Percentiles rank a stretch among this genome's conserved stretches.
Conservation (phyloP, 371 early-diverging fungal genomes). For the Mucor indicus region DNA sequence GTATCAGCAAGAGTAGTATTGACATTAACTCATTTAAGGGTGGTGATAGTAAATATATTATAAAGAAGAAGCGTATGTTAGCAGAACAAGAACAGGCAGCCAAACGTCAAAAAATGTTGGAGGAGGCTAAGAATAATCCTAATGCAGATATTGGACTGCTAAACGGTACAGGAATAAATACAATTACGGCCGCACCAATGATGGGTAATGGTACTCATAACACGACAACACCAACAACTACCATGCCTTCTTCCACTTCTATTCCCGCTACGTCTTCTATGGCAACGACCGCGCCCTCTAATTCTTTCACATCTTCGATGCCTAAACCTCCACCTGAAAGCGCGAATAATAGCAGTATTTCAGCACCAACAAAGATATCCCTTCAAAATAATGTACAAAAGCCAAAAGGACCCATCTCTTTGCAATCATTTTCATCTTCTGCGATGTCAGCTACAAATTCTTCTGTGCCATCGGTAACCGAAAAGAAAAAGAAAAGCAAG, state of each 20-base stretch:
- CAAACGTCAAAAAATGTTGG: conserved; percentile 10
- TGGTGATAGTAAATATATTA: conserved; percentile 19
- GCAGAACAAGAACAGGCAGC: conserved; percentile 7
- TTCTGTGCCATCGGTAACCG: background rate
- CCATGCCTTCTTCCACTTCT: background rate
- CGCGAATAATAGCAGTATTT: background rate
- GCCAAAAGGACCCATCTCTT: conserved; percentile 9
- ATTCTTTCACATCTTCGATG: background rate
- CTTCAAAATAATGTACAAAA: no score
- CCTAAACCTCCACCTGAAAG: background rate
- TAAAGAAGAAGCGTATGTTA: conserved; percentile 19
- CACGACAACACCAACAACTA: no score
- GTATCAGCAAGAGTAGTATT: conserved; percentile 14
- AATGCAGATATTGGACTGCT: background rate
- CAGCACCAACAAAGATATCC: background rate
- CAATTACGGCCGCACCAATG: no score
- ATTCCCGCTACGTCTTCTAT: background rate
- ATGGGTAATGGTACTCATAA: no score
- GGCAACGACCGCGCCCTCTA: background rate
- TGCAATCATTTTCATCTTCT: conserved; percentile 1
- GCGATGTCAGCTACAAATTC: no score
- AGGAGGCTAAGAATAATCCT: conserved; percentile 4
- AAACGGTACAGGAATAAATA: no score
- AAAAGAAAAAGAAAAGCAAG: conserved; percentile 26
- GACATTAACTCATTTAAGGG: conserved; percentile 18